Evolutionary conservation across 2,329 filamentous ascomycete species (phyloP), one percentile per base, ranked within the genome.

Genomic region (Diaporthe longicolla): DNA sequence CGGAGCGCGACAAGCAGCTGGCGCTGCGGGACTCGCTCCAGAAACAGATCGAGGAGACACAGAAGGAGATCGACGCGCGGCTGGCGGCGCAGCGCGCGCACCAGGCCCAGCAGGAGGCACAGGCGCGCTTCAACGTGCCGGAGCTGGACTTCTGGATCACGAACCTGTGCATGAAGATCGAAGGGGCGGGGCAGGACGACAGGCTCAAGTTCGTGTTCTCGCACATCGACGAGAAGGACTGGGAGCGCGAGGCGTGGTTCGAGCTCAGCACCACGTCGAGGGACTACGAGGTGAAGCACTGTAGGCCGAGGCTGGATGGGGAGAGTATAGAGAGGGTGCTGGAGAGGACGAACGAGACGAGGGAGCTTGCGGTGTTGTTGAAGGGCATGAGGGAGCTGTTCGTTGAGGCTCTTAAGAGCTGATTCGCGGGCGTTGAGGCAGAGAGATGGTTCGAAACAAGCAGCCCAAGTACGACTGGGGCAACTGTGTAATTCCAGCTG

Each of bases 121-220:
- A 98, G 84, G 91, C 93, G 71, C 91, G 95, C 45, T 94, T 96
- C 83, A 98, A 99, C 83, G 90, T 94, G 57, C 97, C 97, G 0
- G 97, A 99, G 85, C 88, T 99, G 59, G 94, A 95, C 78, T 98
- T 98, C 82, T 99, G 97, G 97, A 94, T 97, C 82, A 93, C 93
- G 71, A 97, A 96, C 81, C 86, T 99, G 74, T 95, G 96, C 74
- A 83, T 98, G 81, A 88, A 93, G 75, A 97, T 99, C 80, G 96
- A 98, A 81, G 96, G 96, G 1, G 94, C 94, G 0, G 95, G 94
- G 1, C 90, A 91, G 80, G 92, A 94, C 76, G 95, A 98, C 83
- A 89, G 94, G 35, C 87, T 99, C 78, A 96, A 96, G 83, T 98
- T 99, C 82, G 90, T 97, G 3, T 99, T 95, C 81, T 93, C 91